Conservation (phyloP, 2,329 filamentous ascomycete species). For the Arthrinium puccinioides region DNA sequence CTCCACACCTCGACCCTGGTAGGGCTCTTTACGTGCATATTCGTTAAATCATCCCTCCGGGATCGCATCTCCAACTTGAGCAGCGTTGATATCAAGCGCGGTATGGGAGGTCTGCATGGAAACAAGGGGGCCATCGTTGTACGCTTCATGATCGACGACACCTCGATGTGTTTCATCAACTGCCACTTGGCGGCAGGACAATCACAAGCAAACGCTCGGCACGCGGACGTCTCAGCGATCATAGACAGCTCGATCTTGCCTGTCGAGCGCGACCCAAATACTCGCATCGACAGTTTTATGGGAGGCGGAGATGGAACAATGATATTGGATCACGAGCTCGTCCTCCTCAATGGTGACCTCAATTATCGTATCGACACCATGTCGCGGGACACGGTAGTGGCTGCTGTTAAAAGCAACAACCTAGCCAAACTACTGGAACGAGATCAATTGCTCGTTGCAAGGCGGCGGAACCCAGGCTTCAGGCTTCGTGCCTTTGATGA, state of each 20-base stretch:
- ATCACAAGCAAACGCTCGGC: slow-evolving; percentile 79
- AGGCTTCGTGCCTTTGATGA: slow-evolving; percentile 86
- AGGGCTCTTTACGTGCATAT: slow-evolving; percentile 91
- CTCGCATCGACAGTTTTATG: slow-evolving; percentile 70
- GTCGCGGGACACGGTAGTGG: slow-evolving; percentile 86
- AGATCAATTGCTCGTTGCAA: slow-evolving; percentile 85
- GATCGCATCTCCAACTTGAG: slow-evolving; percentile 70
- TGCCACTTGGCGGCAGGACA: slow-evolving; percentile 96
- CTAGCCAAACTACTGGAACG: slow-evolving; percentile 81
- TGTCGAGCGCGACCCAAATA: slow-evolving; percentile 56
- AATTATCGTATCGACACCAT: slow-evolving; percentile 99
- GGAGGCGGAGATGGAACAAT: slow-evolving; percentile 92
- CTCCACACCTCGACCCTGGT: slow-evolving; percentile 87
- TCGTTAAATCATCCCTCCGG: slow-evolving; percentile 76
- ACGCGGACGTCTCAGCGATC: slow-evolving; percentile 87
- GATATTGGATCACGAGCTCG: slow-evolving; percentile 97
- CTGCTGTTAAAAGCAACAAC: slow-evolving; percentile 74
- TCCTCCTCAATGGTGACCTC: slow-evolving; percentile 88
- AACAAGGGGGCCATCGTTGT: slow-evolving; percentile 94
- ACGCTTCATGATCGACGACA: slow-evolving; percentile 90
- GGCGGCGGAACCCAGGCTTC: slow-evolving; percentile 84
- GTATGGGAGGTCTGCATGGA: slow-evolving; percentile 89
- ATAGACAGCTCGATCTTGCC: slow-evolving; percentile 75
- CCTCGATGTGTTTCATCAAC: slow-evolving; percentile 91
- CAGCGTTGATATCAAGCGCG: slow-evolving; percentile 83